Evolutionary conservation across 2,329 filamentous ascomycete species (phyloP), one percentile per base, ranked within the genome.

Genomic region (Penicillium brevicompactum): DNA sequence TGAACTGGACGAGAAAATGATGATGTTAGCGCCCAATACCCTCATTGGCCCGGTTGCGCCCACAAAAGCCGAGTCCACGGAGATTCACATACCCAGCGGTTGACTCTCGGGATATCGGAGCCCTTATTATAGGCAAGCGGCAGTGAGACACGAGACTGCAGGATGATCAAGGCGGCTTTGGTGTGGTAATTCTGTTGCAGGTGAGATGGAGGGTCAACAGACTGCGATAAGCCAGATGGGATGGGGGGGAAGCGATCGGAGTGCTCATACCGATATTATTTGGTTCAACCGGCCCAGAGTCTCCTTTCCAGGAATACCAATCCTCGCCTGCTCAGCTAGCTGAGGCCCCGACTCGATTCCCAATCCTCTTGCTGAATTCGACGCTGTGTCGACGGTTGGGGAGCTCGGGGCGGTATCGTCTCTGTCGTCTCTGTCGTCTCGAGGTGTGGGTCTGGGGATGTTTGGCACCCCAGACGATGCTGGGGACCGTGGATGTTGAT

Each of bases 401-500:
- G 83, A 81, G 57, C 82, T 80, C 63, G 81, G 76, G 50, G 77
- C 78, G 27, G 83, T 66, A 67, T 78, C 78, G 62, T 75, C 80
- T 78, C 84, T 82, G 71, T 89, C 24, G 24, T 18, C 18, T 18
- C 18, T 18, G 18, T 27, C 92, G 75, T 91, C 91, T 31, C 90
- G 84, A 59, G 84, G 80, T 66, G 90, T 91, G 57, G 89, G 87
- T 71, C 87, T 84, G 49, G 87, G 84, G 46, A 84, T 85, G 66
- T 87, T 87, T 59, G 91, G 87, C 59, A 90, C 91, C 58, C 88
- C 83, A 68, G 86, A 83, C 11, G 62, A 52, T n/a, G 57, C 83
- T 62, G 89, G 88, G 59, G 87, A 84, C 67, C 92, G 87, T 66
- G 90, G 87, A 77, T 92, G 90, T 78, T 96, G 92, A 84, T 97